Evolutionary conservation across 2,329 filamentous ascomycete genomes (phyloP), one percentile per base, ranked within the genome.

Genomic region (Parascedosporium putredinis): DNA sequence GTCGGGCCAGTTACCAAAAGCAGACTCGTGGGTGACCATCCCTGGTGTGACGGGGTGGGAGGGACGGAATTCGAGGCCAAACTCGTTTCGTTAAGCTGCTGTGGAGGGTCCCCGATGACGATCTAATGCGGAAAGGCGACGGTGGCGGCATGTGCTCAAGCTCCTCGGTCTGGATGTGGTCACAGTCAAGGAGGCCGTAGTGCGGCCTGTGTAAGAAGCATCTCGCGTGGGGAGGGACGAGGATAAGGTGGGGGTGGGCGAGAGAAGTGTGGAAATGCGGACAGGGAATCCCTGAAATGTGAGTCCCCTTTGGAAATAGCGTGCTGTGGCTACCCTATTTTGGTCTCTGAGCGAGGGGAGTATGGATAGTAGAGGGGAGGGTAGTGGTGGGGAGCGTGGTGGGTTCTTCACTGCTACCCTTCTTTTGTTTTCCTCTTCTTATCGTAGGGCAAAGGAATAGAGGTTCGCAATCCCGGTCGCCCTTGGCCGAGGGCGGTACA

Each of bases 1-100:
- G 42, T 29, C 42, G 42, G 42, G 10, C 42, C 23, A 45, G 42
- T 45, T 45, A 29, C 42, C 42, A 45, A 45, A 45, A 45, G 27
- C 23, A 45, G 42, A 45, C 10, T 43, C 40, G 23, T 45, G 42
- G 42, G 10, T 7, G 27, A 29, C 42, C 14, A 45, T 29, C 42
- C 42, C 25, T 29, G 42, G 42, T 27, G n/a, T 27, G n/a, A 25
- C 22, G 23, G 42, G n/a, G 42, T 45, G 42, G 42, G 42, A 45
- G 22, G 38, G 38, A 20, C 38, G 38, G 38, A 42, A 42, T 42
- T 42, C 38, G 38, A 42, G 18, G 38, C 38, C 38, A 24, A 42
- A 20, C 38, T 42, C 38, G 16, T 31, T 42, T 42, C 38, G 20
- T 24, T 42, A 16, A 42, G 38, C 20, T 14, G 38, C 38, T 20